A percentile compares a stretch with the other conserved stretches of the same genome.
phyloP scores from a whole-genome alignment of 768 basidiomycete genomes.

The Phanerochaete sordida region DNA sequence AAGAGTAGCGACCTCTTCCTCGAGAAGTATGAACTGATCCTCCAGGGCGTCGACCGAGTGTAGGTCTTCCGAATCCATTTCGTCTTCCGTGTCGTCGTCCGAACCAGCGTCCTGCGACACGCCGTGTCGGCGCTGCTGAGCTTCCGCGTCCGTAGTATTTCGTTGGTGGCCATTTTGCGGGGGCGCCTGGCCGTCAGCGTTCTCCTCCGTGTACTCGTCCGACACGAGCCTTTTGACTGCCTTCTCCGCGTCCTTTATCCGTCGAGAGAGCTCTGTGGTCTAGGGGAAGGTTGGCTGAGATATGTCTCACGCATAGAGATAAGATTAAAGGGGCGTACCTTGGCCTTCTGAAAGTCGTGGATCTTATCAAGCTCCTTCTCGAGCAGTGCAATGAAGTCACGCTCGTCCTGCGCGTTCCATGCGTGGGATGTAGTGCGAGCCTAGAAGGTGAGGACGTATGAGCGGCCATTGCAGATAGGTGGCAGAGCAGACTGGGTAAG shows the following conservation, averaged over 20 bases:
- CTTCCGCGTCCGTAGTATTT: conserved; percentile 44
- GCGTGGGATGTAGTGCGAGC: conserved; percentile 46
- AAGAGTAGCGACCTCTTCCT: conserved; percentile 92
- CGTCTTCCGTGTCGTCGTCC: conserved; percentile 48
- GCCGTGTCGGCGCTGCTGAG: conserved; percentile 44
- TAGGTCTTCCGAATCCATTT: conserved; percentile 42
- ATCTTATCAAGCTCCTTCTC: conserved; percentile 91
- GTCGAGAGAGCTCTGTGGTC: conserved; percentile 78
- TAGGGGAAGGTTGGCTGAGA: conserved; percentile 23
- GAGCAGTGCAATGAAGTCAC: conserved; percentile 74
- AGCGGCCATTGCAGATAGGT: neutral
- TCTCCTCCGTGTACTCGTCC: conserved; percentile 36
- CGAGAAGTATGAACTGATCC: conserved; percentile 79
- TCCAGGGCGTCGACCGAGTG: conserved; percentile 75
- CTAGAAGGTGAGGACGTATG: conserved; percentile 23
- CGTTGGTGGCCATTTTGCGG: conserved; percentile 19
- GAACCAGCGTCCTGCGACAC: conserved; percentile 66
- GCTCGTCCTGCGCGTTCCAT: conserved; percentile 82
- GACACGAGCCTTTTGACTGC: conserved; percentile 76
- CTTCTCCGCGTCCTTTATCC: conserved; percentile 80
- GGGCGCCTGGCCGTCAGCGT: conserved; percentile 1
- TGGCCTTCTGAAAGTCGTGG: conserved; percentile 87
- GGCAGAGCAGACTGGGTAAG: neutral
- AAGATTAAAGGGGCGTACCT: conserved; percentile 42
- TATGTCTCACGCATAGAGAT: neutral